Evolutionary conservation across 345 rosid species (phyloP), one percentile per base, ranked within the genome.

Genomic region (sweet orange (Citrus sinensis)): DNA sequence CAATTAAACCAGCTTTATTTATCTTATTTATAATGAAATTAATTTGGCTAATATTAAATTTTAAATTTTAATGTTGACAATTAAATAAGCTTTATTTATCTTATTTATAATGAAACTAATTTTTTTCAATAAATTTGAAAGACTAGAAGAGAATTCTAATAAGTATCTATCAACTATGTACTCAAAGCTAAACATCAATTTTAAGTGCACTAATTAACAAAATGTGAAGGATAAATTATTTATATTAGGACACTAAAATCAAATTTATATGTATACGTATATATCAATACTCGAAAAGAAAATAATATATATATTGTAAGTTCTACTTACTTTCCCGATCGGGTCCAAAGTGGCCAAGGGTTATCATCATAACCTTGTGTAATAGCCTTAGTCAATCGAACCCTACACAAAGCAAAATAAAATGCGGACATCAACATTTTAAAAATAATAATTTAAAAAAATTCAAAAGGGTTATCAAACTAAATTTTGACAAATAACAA

Each of bases 371-470:
- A 93, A 20, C 98, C 98, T 70, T 91, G 86, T 16, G 93, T 80
- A 67, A 96, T 87, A 88, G 83, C 95, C 86, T 91, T 93, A 0
- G 83, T 88, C 86, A 96, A 87, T 74, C 87, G 97, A 88, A 89
- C 80, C 87, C 99, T 96, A 63, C 9, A 67, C 69, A 59, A 76
- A 51, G 24, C 74, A 70, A 56, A 75, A 35, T 46, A 11, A 42
- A 11, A 42, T 42, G 4, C 0, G 2, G 51, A 42, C 51, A 11
- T 42, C 0, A 11, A 11, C 51, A 0, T 42, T 42, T 42, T 10
- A 42, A 42, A 42, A 42, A 10, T 11, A 10, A 2, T 42, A 42
- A 42, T 0, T 42, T 10, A 42, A 42, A 42, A 42, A 63, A 73
- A 59, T 0, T 11, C 40, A 30, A 76, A 75, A 70, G 66, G 42